Conservation (phyloP, 2,329 filamentous ascomycete species). For the Ophiocordyceps sinensis region DNA sequence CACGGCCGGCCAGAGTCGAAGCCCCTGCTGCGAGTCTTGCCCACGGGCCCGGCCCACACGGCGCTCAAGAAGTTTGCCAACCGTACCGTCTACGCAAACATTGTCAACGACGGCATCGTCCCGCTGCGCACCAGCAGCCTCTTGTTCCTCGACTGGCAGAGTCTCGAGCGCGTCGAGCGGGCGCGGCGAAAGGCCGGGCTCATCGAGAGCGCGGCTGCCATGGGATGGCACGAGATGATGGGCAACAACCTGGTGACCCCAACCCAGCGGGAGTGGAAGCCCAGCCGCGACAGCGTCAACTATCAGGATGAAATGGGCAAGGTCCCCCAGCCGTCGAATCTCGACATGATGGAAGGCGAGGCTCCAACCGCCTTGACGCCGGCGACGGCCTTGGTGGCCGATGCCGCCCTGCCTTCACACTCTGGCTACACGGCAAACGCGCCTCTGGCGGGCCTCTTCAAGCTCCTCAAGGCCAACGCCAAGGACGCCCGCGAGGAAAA, state of each 20-base stretch:
- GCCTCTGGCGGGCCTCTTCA: slow-evolving; percentile 33
- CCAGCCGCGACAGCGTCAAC: not conserved
- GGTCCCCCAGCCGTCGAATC: slow-evolving; percentile 55
- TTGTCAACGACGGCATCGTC: slow-evolving; percentile 95
- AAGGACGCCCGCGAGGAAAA: slow-evolving; percentile 24
- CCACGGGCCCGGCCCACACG: slow-evolving; percentile 82
- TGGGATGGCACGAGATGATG: slow-evolving; percentile 88
- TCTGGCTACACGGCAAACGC: not conserved
- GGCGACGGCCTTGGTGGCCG: not conserved
- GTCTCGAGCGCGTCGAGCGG: slow-evolving; percentile 84
- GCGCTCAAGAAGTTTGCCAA: slow-evolving; percentile 81
- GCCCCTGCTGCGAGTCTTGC: slow-evolving; percentile 74
- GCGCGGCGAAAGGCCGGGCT: slow-evolving; percentile 82
- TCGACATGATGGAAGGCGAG: slow-evolving; percentile 55
- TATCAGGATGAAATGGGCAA: slow-evolving; percentile 14
- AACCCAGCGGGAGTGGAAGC: not conserved
- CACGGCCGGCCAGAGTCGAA: slow-evolving; percentile 38
- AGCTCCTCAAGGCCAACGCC: slow-evolving; percentile 52
- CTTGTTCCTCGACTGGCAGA: slow-evolving; percentile 91
- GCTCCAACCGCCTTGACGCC: slow-evolving; percentile 15
- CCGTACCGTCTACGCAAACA: slow-evolving; percentile 87
- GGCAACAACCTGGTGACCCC: slow-evolving; percentile 38
- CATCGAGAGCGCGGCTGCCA: slow-evolving; percentile 82
- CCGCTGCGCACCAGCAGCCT: slow-evolving; percentile 88
- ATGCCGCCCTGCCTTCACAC: not conserved